A percentile compares a stretch with the other conserved stretches of the same genome.
Conservation (phyloP, 2,329 filamentous ascomycete species). For the Pseudonectria foliicola region DNA sequence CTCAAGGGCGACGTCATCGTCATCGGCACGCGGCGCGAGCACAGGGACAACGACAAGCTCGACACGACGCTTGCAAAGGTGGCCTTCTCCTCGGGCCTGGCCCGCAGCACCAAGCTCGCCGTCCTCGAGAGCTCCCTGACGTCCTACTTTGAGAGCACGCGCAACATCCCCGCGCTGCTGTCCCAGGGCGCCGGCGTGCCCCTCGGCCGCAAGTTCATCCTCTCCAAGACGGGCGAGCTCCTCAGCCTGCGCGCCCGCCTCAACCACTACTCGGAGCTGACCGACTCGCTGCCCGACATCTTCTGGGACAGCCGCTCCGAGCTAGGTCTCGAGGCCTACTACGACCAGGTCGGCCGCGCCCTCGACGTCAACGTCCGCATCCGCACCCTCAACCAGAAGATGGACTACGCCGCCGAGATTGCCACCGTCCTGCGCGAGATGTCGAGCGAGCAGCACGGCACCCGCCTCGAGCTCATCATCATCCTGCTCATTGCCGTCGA, state of each 20-base stretch:
- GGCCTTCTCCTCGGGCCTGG: constrained; percentile 90
- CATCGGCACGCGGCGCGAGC: constrained; percentile 64
- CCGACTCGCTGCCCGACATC: constrained; percentile 87
- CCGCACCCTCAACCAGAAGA: constrained; percentile 87
- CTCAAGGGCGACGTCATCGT: constrained; percentile 86
- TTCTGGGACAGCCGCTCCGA: constrained; percentile 94
- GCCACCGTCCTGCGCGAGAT: constrained; percentile 81
- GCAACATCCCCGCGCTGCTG: constrained; percentile 71
- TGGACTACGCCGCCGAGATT: constrained; percentile 96
- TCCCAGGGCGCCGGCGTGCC: constrained; percentile 49
- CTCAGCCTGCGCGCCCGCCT: constrained; percentile 83
- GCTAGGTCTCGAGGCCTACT: constrained; percentile 86
- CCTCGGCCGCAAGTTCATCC: constrained; percentile 63
- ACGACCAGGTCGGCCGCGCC: constrained; percentile 84
- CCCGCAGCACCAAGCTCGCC: constrained; percentile 86
- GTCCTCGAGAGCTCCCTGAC: constrained; percentile 79
- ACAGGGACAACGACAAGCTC: constrained; percentile 36
- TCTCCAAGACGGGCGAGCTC: constrained; percentile 89
- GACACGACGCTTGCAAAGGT: constrained; percentile 80
- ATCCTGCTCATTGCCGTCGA: constrained; percentile 90
- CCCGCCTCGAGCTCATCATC: constrained; percentile 89
- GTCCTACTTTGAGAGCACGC: constrained; percentile 80
- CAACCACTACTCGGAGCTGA: constrained; percentile 95
- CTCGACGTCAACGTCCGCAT: constrained; percentile 90
- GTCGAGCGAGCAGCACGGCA: constrained; percentile 82